phyloP scores from a whole-genome alignment of 2,329 filamentous ascomycete species.

The Cercospora sesami region DNA sequence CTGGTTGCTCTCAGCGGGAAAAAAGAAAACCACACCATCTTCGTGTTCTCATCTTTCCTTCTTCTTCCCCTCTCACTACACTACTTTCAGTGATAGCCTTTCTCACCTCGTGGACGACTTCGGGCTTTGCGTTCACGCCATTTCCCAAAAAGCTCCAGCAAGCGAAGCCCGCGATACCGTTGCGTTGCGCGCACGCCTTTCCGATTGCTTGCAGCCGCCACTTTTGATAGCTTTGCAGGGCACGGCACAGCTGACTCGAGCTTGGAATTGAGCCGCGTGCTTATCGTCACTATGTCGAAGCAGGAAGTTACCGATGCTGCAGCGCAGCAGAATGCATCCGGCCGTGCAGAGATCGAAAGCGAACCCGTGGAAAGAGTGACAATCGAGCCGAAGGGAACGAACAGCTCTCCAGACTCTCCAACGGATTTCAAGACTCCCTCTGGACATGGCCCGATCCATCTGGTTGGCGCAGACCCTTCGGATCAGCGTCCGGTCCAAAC shows the following conservation, averaged over 20 bases:
- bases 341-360: background rate
- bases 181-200: background rate
- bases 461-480: conserved; percentile 33
- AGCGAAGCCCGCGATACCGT: background rate
- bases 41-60: conserved; percentile 12
- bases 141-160: conserved; percentile 48
- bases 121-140: conserved; percentile 56
- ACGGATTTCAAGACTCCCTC: conserved; percentile 24
- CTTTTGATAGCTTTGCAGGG: conserved; percentile 2
- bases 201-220: conserved; percentile 7
- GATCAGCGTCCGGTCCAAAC: conserved; percentile 39
- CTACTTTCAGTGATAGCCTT: conserved; percentile 7
- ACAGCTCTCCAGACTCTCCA: conserved; percentile 25
- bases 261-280: background rate
- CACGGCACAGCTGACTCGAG: conserved; percentile 1
- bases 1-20: background rate
- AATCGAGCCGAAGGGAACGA: conserved; percentile 36
- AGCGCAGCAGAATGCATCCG: conserved; percentile 16
- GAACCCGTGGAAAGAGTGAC: conserved; percentile 33
- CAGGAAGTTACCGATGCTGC: conserved; percentile 5
- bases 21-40: conserved; percentile 5
- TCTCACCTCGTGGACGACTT: conserved; percentile 52
- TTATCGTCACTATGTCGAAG: conserved; percentile 15
- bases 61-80: conserved; percentile 4
- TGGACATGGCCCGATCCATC: conserved; percentile 42